Percentiles rank a stretch among this genome's conserved stretches.
Conservation (phyloP, 2,329 filamentous ascomycete genomes). For the Phialophora tarda region DNA sequence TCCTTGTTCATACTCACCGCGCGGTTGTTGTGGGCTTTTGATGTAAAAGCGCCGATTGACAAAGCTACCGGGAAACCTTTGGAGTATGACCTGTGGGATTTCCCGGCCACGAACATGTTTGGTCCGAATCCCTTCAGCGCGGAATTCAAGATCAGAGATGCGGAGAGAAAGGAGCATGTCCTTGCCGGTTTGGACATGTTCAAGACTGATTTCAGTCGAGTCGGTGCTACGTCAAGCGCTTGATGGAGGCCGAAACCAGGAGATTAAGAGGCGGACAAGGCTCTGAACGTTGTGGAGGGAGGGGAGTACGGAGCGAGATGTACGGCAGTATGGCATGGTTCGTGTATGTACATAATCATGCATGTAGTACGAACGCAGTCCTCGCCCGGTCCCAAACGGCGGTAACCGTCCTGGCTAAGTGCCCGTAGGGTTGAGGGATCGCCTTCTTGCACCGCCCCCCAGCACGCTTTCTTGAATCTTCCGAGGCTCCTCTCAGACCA, state of each 20-base stretch:
- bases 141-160: conserved; percentile 24
- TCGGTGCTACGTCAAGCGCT: neutral
- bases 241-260: neutral
- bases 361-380: too few species aligned
- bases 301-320: too few species aligned
- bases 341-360: too few species aligned
- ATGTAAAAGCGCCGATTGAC: conserved; percentile 23
- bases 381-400: too few species aligned
- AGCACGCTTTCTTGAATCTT: too few species aligned
- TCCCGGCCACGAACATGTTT: conserved; percentile 19
- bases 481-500: too few species aligned
- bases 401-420: too few species aligned
- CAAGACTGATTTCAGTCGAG: conserved; percentile 9
- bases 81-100: conserved; percentile 16
- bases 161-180: conserved; percentile 8
- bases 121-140: conserved; percentile 22
- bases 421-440: too few species aligned
- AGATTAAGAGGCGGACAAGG: neutral
- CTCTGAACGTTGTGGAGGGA: too few species aligned
- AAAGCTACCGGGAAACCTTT: conserved; percentile 12
- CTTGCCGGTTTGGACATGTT: conserved; percentile 9
- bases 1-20: conserved; percentile 55
- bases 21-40: conserved; percentile 42
- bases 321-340: too few species aligned
- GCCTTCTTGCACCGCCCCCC: too few species aligned